These are phyloP conservation scores for Hypoxylon sp. DNA, from an alignment of 2,329 filamentous ascomycete genomes.

Conservation along the genomic window DNA sequence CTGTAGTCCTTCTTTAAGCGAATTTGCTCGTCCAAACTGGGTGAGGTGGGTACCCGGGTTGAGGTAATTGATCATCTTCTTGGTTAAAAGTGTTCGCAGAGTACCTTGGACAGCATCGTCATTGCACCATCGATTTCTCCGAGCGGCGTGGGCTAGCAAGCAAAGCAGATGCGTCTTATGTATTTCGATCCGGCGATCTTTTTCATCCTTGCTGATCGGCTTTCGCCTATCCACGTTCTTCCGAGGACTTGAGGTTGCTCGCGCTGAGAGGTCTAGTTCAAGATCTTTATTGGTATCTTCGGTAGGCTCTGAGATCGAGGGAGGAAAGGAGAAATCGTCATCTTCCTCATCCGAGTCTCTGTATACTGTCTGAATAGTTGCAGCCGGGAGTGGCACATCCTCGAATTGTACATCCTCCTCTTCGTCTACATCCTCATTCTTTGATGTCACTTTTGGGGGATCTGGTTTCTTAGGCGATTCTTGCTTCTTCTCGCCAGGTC, in stretches of 20 bases:
- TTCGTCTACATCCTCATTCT: conserved; percentile 41
- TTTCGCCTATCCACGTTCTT: conserved; percentile 56
- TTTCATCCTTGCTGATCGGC: conserved; percentile 63
- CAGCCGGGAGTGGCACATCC: conserved; percentile 57
- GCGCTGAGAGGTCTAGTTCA: conserved; percentile 62
- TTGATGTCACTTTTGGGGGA: conserved; percentile 21
- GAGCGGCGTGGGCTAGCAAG: conserved; percentile 77
- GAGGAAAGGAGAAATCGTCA: conserved; percentile 51
- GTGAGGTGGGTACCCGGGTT: conserved; percentile 72
- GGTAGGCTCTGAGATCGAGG: conserved; percentile 26
- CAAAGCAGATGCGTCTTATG: conserved; percentile 89
- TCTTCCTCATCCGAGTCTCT: conserved; percentile 56
- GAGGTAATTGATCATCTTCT: conserved; percentile 72
- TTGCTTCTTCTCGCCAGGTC: conserved; percentile 47
- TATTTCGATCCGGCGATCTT: conserved; percentile 70
- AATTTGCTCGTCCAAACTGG: conserved; percentile 79
- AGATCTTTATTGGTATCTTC: conserved; percentile 50
- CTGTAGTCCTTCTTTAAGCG: conserved; percentile 80
- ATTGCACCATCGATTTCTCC: conserved; percentile 91
- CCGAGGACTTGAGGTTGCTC: conserved; percentile 47
- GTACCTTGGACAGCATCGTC: conserved; percentile 71
- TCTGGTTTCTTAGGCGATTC: conserved; percentile 31
- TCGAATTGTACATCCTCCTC: conserved; percentile 58
- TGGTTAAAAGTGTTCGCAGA: conserved; percentile 71
- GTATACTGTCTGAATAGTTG: conserved; percentile 61